Base-by-base conservation (phyloP, 1,284 basidiomycete species). In the Schizophyllum amplum region DNA sequence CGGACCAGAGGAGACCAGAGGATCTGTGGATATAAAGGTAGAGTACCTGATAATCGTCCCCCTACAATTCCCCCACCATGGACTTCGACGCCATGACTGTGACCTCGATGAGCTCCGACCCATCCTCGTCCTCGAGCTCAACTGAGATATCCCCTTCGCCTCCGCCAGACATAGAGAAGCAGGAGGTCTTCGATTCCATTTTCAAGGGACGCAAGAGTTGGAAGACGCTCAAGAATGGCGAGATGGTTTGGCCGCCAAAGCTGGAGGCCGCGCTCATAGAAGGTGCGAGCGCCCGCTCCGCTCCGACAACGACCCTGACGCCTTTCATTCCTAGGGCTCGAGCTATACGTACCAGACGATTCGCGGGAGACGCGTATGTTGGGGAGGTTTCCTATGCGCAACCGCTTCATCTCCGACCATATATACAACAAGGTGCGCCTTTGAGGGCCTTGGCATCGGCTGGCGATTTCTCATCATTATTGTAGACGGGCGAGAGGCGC, bases 241-340 rank as follows among this genome's bases (percentile, higher is more conserved):
- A 62, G 56, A 59, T 57, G 11, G 61, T 62, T 15, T 62, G 61
- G 61, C 61, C 61, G 25, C 57, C 58, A 3, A 57, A 85, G 63
- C 81, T 90, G 56, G 87, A 90, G 72, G 84, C 82, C 47, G 84
- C 84, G 54, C 74, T 90, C 61, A 78, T 90, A 57, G 83, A 87
- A 77, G 87, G 86, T 85, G 61, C 42, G 71, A 62, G 21, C 9
- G 24, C 47, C 26, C 51, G 25, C 51, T 24, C 48, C 52, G n/a
- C n/a, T n/a, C n/a, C n/a, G n/a, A n/a, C n/a, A n/a, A n/a, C 25
- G 23, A 9, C 33, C 23, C 24, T 56, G 25, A n/a, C 50, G 11
- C 20, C 23, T 55, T 47, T 57, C 42, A 17, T 56, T 26, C n/a
- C 15, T 57, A 84, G 82, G 81, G 17, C 75, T 89, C 25, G 80